Evolutionary conservation across 208 protist genomes (phyloP).

Genomic region (Trichomonas tenax): DNA sequence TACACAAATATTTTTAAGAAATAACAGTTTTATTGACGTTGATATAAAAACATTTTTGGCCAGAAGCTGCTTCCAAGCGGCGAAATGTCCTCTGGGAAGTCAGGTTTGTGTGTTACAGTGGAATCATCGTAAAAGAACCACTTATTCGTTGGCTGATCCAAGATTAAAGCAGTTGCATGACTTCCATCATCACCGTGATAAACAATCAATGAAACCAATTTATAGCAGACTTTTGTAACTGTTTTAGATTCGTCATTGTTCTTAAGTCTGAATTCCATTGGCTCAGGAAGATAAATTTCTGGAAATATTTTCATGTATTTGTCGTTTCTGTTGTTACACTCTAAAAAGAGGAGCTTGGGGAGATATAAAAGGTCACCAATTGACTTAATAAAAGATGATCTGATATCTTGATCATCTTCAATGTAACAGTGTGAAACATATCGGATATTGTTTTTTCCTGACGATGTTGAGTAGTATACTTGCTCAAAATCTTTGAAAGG

Average conservation of each 20-base stretch:
- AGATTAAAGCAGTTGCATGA: background rate
- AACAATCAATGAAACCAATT: background rate
- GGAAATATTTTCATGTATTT: background rate
- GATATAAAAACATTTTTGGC: background rate
- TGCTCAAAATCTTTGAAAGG: background rate
- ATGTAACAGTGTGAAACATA: background rate
- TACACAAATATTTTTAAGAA: background rate
- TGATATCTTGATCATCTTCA: background rate
- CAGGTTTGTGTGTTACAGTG: background rate
- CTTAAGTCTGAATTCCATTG: background rate
- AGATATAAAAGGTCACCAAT: background rate
- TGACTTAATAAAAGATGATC: background rate
- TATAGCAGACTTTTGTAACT: background rate
- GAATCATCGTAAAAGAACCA: background rate
- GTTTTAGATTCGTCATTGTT: background rate
- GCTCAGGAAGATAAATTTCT: background rate
- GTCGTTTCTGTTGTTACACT: background rate
- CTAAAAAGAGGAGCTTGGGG: background rate
- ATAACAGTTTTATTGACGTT: background rate
- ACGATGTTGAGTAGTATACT: background rate
- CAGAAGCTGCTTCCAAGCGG: background rate
- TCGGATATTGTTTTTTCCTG: background rate
- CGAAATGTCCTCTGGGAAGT: background rate
- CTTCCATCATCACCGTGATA: background rate
- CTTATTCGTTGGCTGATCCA: background rate